phyloP scores from a whole-genome alignment of 495 filamentous ascomycete genomes.

The Daldinia concentrica region DNA sequence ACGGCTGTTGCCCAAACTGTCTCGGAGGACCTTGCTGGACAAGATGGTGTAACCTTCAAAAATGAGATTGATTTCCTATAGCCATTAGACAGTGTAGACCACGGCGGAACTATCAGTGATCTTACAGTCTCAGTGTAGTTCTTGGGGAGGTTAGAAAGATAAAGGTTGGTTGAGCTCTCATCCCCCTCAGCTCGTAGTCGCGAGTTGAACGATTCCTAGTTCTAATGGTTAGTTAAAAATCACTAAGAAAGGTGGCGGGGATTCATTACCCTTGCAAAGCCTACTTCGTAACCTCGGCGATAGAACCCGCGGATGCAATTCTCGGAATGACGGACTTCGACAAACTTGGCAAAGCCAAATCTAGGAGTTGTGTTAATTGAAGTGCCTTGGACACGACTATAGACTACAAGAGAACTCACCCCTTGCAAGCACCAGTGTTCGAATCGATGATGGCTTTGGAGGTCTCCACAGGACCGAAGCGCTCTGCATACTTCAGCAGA shows the following conservation, averaged over 20 bases:
- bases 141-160: slow-evolving; percentile 93
- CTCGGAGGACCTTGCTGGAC: slow-evolving; percentile 92
- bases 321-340: slow-evolving; percentile 85
- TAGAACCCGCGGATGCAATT: slow-evolving; percentile 97
- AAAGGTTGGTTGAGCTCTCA: slow-evolving; percentile 88
- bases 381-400: neutral
- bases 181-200: slow-evolving; percentile 93
- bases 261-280: slow-evolving; percentile 81
- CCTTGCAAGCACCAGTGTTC: slow-evolving; percentile 90
- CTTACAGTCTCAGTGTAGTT: slow-evolving; percentile 87
- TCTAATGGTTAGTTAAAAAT: slow-evolving; percentile 2
- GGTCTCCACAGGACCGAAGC: slow-evolving; percentile 90
- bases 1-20: slow-evolving; percentile 87
- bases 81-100: slow-evolving; percentile 23
- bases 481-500: slow-evolving; percentile 78
- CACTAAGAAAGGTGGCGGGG: neutral
- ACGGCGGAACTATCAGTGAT: neutral
- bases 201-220: slow-evolving; percentile 92
- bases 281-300: slow-evolving; percentile 92
- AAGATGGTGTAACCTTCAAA: slow-evolving; percentile 86
- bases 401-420: slow-evolving; percentile 64
- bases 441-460: slow-evolving; percentile 98
- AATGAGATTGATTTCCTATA: slow-evolving; percentile 74
- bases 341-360: slow-evolving; percentile 96
- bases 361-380: slow-evolving; percentile 56